These are phyloP conservation scores for Rhodamnia argentea DNA, from an alignment of 345 rosid species.

Conservation along the genomic window DNA sequence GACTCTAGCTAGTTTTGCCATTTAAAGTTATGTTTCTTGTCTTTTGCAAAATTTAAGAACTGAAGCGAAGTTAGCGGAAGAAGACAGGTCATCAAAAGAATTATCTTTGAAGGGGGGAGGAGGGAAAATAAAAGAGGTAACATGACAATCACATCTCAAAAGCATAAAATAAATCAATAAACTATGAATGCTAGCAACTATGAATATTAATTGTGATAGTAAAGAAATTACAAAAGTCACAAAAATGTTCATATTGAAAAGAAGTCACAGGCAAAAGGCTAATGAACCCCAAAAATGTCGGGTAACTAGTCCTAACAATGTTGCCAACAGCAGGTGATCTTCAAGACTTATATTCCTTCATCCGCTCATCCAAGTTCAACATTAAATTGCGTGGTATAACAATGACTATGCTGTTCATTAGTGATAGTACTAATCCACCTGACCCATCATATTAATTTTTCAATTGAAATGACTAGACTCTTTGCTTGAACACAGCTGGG, in stretches of 20 bases:
- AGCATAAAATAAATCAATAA: too few species aligned
- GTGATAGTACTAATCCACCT: not conserved
- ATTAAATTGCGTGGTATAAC: not conserved
- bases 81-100: not conserved
- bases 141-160: not conserved
- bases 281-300: not conserved
- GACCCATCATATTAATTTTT: not conserved
- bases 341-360: not conserved
- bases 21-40: not conserved
- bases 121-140: not conserved
- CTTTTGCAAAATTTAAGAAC: not conserved
- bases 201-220: not conserved
- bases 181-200: not conserved
- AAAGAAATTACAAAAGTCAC: not conserved
- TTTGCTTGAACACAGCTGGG: not conserved
- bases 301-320: not conserved
- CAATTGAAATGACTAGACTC: not conserved
- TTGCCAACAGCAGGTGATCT: not conserved
- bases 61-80: not conserved
- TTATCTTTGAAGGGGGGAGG: not conserved
- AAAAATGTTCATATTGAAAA: not conserved
- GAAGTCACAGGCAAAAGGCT: not conserved
- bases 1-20: not conserved
- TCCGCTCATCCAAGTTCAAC: not conserved
- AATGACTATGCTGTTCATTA: not conserved